Base-by-base conservation (phyloP, 805 yeast genomes). In the Cyberlindnera maritima region DNA sequence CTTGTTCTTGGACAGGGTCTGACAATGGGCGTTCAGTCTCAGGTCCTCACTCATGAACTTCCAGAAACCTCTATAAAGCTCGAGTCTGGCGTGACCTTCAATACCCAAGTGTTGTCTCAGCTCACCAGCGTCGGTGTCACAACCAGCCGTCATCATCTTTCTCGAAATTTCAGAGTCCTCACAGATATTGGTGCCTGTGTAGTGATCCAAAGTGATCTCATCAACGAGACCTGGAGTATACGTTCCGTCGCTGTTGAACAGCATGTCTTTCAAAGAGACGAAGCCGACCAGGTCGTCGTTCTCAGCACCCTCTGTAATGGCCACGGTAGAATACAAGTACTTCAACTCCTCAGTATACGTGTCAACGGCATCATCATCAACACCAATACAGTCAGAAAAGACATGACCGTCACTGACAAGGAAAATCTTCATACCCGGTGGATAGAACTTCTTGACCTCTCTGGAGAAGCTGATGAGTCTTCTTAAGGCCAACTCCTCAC, bases 381-480 rank as follows among this genome's bases (percentile, higher is more conserved):
- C 84, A 31, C 81, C 83, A 58, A 80, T 71, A 57, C 85, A 80
- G 58, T 80, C 85, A 46, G 82, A 76, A 59, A 80, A 80, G 14
- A 80, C 85, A 56, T 80, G 85, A 0, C 85, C 85, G 55, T 80
- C 85, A 58, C 81, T 76, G 26, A 80, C 83, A 54, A 80, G 77
- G 70, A 72, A 75, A 28, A 79, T 59, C 46, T 74, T 71, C 63
- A 79, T 64, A 2, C 85, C 85, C 1, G 83, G 83, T 2, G 76
- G 68, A 61, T 80, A 80, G 19, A 79, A 47, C 41, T 69, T 68
- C 21, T 49, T 44, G 14, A 67, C 62, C 23, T 57, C 62, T 40
- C 58, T 50, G n/a, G 67, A 57, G 9, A 64, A 60, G 26, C 62
- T 48, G n/a, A 69, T 60, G 37, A 72, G 56, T 47, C 72, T 66